Percentiles rank a stretch among this genome's conserved stretches.
These are phyloP conservation scores for Fusarium algeriense DNA, from an alignment of 2,329 filamentous ascomycete species.

Conservation along the genomic window DNA sequence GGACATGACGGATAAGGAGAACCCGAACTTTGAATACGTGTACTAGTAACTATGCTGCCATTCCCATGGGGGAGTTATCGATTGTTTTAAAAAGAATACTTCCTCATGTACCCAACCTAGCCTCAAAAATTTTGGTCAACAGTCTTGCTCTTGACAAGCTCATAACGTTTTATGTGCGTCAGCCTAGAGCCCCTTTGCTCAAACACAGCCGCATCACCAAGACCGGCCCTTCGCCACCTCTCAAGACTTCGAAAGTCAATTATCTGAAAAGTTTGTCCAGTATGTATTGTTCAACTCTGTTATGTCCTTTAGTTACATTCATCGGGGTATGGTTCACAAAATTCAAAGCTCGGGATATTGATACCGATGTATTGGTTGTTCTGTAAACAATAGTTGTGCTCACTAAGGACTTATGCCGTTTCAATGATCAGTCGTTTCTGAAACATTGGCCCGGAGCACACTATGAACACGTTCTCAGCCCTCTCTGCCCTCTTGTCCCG, in stretches of 20 bases:
- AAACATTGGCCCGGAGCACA: neutral
- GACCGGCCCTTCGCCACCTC: too few species aligned
- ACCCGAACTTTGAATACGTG: constrained; percentile 57
- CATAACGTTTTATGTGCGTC: neutral
- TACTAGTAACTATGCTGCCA: constrained; percentile 45
- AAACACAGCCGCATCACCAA: too few species aligned
- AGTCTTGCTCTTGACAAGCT: too few species aligned
- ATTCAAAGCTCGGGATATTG: neutral
- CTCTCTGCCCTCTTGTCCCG: neutral
- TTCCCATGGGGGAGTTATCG: neutral
- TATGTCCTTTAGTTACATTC: neutral
- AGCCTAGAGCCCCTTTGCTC: neutral
- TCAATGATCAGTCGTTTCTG: too few species aligned
- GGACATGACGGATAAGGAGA: constrained; percentile 59
- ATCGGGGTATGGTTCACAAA: neutral
- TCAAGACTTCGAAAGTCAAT: neutral
- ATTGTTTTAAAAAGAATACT: neutral
- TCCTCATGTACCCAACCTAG: neutral
- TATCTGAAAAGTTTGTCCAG: neutral
- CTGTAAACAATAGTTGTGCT: neutral
- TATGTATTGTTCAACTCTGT: neutral
- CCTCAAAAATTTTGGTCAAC: too few species aligned
- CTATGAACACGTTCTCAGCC: neutral
- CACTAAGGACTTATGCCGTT: too few species aligned
- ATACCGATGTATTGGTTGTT: neutral